Evolutionary conservation across 805 yeast genomes (phyloP), one percentile per base, ranked within the genome.

Genomic region (Metschnikowia rubicola): DNA sequence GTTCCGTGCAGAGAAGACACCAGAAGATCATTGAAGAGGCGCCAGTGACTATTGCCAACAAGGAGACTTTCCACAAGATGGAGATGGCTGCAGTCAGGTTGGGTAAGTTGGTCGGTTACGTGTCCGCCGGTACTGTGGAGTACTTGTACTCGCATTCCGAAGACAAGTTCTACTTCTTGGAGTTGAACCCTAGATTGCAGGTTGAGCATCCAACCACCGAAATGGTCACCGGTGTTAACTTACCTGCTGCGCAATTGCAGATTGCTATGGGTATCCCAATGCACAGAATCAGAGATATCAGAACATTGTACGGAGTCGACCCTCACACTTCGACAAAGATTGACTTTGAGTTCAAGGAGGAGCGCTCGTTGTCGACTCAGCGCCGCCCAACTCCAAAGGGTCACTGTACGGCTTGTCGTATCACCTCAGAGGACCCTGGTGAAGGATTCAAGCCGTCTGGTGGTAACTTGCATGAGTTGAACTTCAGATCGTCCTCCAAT

Each of bases 151-250:
- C 97, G 28, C 94, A 90, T 66, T 81, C 87, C 47, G 97, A 94
- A 52, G 91, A 92, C 70, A 89, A 91, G 66, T 94, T 92, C 67
- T 94, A 91, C 78, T 94, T 94, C 70, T 78, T 94, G 66, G 99
- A 94, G 74, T 80, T 94, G 67, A 94, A 94, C 68, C 99, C 99
- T 62, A 88, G 99, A 78, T 79, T 94, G 68, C 99, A 94, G 77
- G 99, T 94, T 50, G 99, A 94, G 79, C 99, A 94, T 78, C 99
- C 99, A 62, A 94, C 99, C 38, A 94, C 99, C 35, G 99, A 94
- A 75, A 94, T 94, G 99, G 99, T 90, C 47, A 86, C 96, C 21
- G 99, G 99, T 56, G 97, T 94, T 45, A 95, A 94, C 65, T 78
- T 94, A 66, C 99, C 99, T 29, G 96, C 97, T 48, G 96, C 99